These are phyloP conservation scores for Cryphonectria radicalis DNA, from an alignment of 2,329 filamentous ascomycete genomes.

Conservation along the genomic window DNA sequence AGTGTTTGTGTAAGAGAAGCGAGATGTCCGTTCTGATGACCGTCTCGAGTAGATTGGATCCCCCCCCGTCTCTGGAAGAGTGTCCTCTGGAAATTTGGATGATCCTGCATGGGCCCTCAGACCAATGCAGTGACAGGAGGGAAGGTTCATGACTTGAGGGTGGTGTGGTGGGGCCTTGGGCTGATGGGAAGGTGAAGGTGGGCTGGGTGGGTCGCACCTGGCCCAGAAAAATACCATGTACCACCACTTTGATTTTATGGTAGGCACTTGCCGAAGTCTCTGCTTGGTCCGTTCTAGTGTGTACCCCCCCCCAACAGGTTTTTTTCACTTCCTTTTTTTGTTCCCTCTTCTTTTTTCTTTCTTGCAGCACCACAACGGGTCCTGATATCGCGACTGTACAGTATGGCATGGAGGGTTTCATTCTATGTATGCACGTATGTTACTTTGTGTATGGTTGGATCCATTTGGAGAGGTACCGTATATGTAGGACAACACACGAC, in stretches of 20 bases:
- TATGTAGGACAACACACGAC: background rate
- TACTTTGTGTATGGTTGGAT: background rate
- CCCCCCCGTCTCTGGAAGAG: background rate
- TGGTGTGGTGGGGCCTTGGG: background rate
- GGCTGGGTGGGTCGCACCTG: background rate
- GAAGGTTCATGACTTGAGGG: conserved; percentile 5
- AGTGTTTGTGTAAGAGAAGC: conserved; percentile 1
- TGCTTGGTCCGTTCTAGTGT: conserved; percentile 9
- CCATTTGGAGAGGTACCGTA: background rate
- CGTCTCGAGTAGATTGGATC: conserved; percentile 17
- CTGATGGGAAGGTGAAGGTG: background rate
- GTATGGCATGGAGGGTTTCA: background rate
- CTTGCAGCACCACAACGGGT: conserved; percentile 3
- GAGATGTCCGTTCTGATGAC: conserved; percentile 14
- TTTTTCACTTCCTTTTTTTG: no score
- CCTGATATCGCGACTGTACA: conserved; percentile 20
- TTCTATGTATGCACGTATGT: background rate
- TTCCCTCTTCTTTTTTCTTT: no score
- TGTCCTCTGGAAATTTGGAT: conserved; percentile 3
- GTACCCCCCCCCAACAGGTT: conserved; percentile 8
- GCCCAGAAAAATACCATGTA: background rate
- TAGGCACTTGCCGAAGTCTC: conserved; percentile 22
- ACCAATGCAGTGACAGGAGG: background rate
- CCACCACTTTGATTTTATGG: conserved; percentile 5
- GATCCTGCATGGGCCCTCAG: background rate